Evolutionary conservation across 352 stramenopile species (phyloP).

Genomic region (Plasmopara halstedii): DNA sequence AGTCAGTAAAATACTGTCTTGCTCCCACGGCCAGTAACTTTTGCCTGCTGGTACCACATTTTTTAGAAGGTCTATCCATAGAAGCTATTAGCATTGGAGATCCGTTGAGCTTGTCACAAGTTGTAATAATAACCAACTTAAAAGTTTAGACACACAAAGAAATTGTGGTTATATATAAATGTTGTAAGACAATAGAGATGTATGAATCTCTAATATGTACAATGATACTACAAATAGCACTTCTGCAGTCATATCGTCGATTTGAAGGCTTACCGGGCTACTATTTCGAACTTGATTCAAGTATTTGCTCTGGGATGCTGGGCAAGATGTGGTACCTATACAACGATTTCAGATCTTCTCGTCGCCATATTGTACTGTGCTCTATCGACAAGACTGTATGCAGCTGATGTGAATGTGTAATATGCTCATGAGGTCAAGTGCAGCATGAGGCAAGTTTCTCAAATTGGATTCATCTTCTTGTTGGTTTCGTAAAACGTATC

Average conservation of each 20-base stretch:
- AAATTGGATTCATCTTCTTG: neutral
- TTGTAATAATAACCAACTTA: too few relatives aligned
- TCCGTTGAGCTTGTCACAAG: too few relatives aligned
- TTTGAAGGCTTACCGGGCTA: neutral
- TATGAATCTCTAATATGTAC: neutral
- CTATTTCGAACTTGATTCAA: slow-evolving; percentile 5
- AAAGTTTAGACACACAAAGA: too few relatives aligned
- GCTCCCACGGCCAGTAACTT: neutral
- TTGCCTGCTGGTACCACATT: neutral
- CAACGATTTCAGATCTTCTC: slow-evolving; percentile 17
- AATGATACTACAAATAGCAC: slow-evolving; percentile 4
- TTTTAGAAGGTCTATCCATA: neutral
- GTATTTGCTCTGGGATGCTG: slow-evolving; percentile 5
- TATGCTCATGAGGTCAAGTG: neutral
- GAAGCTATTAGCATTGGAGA: neutral
- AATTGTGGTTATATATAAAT: too few relatives aligned
- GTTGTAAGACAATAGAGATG: neutral
- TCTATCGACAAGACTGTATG: neutral
- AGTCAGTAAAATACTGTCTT: neutral
- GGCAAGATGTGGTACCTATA: slow-evolving; percentile 2
- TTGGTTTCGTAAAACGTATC: neutral
- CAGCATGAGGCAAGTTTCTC: neutral
- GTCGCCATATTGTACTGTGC: slow-evolving; percentile 7
- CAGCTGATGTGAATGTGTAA: neutral
- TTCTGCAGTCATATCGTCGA: neutral